A percentile compares a stretch with the other conserved stretches of the same genome.
Evolutionary conservation across 2,329 filamentous ascomycete genomes (phyloP).

Genomic region (Lojkania enalia): DNA sequence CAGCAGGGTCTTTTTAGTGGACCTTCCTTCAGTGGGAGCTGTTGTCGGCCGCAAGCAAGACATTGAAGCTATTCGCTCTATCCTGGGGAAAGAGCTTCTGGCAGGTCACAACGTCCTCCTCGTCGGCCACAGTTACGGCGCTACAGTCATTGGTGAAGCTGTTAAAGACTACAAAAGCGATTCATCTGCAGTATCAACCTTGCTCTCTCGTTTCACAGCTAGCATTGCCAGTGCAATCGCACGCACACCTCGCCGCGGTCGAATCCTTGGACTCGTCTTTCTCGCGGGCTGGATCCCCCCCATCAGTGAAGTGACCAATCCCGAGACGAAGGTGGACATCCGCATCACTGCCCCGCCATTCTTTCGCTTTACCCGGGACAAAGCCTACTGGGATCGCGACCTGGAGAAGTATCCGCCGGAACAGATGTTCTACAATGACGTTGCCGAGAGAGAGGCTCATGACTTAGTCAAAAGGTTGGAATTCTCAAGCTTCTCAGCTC

Average conservation of each 20-base stretch:
- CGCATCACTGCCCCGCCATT: slow-evolving; percentile 21
- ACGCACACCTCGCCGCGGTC: slow-evolving; percentile 10
- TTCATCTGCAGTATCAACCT: not conserved
- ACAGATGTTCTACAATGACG: slow-evolving; percentile 28
- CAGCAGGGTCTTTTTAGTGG: slow-evolving; percentile 14
- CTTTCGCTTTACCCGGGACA: slow-evolving; percentile 19
- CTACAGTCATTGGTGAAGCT: slow-evolving; percentile 30
- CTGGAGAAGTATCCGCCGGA: slow-evolving; percentile 17
- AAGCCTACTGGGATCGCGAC: slow-evolving; percentile 19
- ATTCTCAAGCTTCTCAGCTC: slow-evolving; percentile 23
- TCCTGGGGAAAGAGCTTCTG: slow-evolving; percentile 15
- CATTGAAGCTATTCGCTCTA: slow-evolving; percentile 16
- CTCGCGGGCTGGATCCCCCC: slow-evolving; percentile 28
- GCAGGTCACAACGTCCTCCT: slow-evolving; percentile 27
- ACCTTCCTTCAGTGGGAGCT: slow-evolving; percentile 28
- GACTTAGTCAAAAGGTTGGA: slow-evolving; percentile 18
- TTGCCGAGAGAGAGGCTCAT: slow-evolving; percentile 9
- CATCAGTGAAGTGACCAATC: slow-evolving; percentile 21
- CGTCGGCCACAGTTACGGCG: slow-evolving; percentile 35
- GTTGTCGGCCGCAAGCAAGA: slow-evolving; percentile 21
- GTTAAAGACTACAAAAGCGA: slow-evolving; percentile 19
- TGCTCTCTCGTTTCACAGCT: not conserved
- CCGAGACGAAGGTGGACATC: slow-evolving; percentile 18
- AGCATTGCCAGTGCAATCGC: not conserved
- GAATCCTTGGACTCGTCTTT: slow-evolving; percentile 24